Evolutionary conservation across 495 filamentous ascomycete species (phyloP).

Genomic region (Aspergillus taichungensis): DNA sequence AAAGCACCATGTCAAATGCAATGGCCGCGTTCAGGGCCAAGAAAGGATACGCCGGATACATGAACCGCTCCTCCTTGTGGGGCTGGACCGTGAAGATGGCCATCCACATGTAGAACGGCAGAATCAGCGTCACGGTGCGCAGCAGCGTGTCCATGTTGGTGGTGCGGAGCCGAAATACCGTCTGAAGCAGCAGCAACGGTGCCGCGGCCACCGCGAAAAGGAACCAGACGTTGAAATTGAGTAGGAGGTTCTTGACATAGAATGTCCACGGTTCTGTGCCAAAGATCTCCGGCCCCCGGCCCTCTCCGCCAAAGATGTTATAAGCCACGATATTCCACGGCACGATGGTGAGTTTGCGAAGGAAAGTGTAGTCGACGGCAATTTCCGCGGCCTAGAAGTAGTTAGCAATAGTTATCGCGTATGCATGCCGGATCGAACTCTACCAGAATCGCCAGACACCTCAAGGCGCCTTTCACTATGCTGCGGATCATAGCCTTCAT

Average conservation of each 20-base stretch:
- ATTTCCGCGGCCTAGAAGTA: slow-evolving; percentile 45
- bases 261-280: slow-evolving; percentile 97
- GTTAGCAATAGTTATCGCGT: slow-evolving; percentile 13
- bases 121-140: slow-evolving; percentile 64
- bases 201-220: slow-evolving; percentile 66
- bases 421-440: slow-evolving; percentile 17
- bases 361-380: slow-evolving; percentile 69
- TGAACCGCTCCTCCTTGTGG: slow-evolving; percentile 98
- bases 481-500: slow-evolving; percentile 47
- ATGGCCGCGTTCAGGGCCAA: slow-evolving; percentile 90
- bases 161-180: slow-evolving; percentile 28
- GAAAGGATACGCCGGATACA: slow-evolving; percentile 93
- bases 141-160: slow-evolving; percentile 42
- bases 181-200: slow-evolving; percentile 50
- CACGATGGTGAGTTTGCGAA: slow-evolving; percentile 65
- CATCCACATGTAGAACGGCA: slow-evolving; percentile 93
- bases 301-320: slow-evolving; percentile 77
- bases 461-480: slow-evolving; percentile 56
- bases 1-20: slow-evolving; percentile 66
- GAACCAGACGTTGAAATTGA: slow-evolving; percentile 97
- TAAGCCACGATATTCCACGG: slow-evolving; percentile 92
- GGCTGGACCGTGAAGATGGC: slow-evolving; percentile 83
- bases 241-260: slow-evolving; percentile 79
- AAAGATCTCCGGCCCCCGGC: slow-evolving; percentile 83
- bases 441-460: slow-evolving; percentile 63